These are phyloP conservation scores for Amaranthus tricolor DNA, from an alignment of 179 eudicot genomes.

Conservation along the genomic window DNA sequence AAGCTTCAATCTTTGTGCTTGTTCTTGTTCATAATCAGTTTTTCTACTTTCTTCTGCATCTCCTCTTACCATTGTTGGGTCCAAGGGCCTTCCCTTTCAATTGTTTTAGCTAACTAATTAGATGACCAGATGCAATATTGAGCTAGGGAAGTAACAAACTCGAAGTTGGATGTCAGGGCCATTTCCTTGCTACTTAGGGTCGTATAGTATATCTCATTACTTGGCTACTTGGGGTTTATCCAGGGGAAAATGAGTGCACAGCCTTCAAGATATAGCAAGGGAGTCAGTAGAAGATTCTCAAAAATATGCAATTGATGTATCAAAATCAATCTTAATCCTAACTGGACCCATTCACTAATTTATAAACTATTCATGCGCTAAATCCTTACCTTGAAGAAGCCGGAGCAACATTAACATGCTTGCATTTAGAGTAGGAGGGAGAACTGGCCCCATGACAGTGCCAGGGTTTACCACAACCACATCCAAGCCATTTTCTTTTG, in stretches of 20 bases:
- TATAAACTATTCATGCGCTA: no score
- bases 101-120: no score
- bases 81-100: no score
- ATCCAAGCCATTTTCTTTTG: constrained; percentile 67
- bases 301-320: not conserved
- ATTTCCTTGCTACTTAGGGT: no score
- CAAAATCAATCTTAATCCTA: not conserved
- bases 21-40: no score
- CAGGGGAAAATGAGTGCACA: not conserved
- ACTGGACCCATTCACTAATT: not conserved
- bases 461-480: constrained; percentile 89
- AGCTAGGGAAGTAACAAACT: no score
- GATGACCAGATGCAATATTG: no score
- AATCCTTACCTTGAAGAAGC: constrained; percentile 72
- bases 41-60: no score
- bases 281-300: not conserved
- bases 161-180: no score
- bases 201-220: no score
- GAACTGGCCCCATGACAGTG: constrained; percentile 75
- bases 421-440: constrained; percentile 77
- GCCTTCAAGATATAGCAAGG: not conserved
- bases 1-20: no score
- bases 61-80: no score
- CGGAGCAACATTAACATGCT: constrained; percentile 83
- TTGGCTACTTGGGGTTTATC: not conserved